Percentiles rank a stretch among this genome's conserved stretches.
phyloP scores from a whole-genome alignment of 345 rosid genomes.

The Brassica nigra region DNA sequence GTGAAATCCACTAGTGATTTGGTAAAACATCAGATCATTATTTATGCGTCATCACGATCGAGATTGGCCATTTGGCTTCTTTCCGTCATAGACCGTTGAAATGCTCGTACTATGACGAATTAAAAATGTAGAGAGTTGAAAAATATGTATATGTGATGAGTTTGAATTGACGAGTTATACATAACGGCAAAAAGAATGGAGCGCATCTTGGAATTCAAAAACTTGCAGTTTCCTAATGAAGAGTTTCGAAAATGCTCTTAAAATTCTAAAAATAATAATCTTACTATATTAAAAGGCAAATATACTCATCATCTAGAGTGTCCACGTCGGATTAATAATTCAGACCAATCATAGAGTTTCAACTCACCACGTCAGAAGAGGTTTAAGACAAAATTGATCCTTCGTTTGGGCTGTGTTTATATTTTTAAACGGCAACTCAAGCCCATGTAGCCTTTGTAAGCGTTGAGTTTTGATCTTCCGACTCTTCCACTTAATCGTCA shows the following conservation, averaged over 20 bases:
- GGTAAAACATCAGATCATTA: constrained; percentile 1
- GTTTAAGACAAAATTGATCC: too few relatives aligned
- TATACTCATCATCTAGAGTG: too few relatives aligned
- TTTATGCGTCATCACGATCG: neutral
- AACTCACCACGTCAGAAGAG: too few relatives aligned
- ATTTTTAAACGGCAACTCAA: too few relatives aligned
- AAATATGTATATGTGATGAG: neutral
- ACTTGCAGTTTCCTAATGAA: neutral
- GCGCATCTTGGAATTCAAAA: constrained; percentile 29
- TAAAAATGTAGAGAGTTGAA: neutral
- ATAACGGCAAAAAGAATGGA: neutral
- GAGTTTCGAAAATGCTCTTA: constrained; percentile 19
- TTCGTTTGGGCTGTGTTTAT: too few relatives aligned
- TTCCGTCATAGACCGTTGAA: neutral
- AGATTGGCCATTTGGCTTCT: neutral
- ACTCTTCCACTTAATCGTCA: too few relatives aligned
- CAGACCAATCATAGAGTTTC: too few relatives aligned
- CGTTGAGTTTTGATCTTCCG: too few relatives aligned
- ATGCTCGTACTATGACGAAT: neutral
- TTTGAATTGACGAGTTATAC: neutral
- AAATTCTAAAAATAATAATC: neutral
- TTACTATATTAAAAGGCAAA: too few relatives aligned
- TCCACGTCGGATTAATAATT: too few relatives aligned
- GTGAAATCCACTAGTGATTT: neutral
- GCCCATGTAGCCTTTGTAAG: too few relatives aligned